Conservation (phyloP, 192 early-diverging fungal genomes). For the Pilaira anomala region DNA sequence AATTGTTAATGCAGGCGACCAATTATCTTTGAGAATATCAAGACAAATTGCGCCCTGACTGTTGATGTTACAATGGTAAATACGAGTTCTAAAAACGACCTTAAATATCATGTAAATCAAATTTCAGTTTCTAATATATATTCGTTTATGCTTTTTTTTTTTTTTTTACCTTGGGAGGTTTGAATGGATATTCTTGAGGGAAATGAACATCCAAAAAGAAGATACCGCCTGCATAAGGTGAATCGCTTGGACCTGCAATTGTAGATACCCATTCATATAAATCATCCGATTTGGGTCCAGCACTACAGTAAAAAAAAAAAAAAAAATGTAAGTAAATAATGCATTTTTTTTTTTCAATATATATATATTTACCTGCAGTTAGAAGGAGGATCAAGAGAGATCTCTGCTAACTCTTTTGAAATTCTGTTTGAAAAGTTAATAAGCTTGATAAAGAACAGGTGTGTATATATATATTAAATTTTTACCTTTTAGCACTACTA, state of each 20-base stretch:
- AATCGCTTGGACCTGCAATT: conserved; percentile 84
- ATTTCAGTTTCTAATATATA: neutral
- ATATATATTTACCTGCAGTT: conserved; percentile 89
- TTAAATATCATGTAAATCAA: conserved; percentile 21
- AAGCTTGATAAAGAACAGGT: conserved; percentile 11
- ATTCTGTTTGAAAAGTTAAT: conserved; percentile 53
- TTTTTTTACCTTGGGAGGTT: conserved; percentile 78
- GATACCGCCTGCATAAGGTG: conserved; percentile 87
- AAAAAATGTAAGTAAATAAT: neutral
- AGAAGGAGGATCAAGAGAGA: conserved; percentile 90
- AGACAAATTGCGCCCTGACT: conserved; percentile 88
- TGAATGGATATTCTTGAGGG: conserved; percentile 93
- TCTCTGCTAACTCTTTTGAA: conserved; percentile 97
- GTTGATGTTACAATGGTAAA: conserved; percentile 98
- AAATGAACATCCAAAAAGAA: conserved; percentile 94
- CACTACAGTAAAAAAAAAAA: conserved; percentile 43
- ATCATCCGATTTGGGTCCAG: conserved; percentile 94
- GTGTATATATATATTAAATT: conserved; percentile 11
- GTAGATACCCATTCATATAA: conserved; percentile 96
- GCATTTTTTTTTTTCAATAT: neutral
- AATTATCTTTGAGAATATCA: conserved; percentile 96
- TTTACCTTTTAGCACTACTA: conserved; percentile 62
- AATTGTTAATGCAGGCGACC: conserved; percentile 93
- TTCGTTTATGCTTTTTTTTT: neutral
- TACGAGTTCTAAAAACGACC: conserved; percentile 87